Percentiles rank a stretch among this genome's conserved stretches.
These are phyloP conservation scores for Penicillium salamii DNA, from an alignment of 495 filamentous ascomycete species.

Conservation along the genomic window DNA sequence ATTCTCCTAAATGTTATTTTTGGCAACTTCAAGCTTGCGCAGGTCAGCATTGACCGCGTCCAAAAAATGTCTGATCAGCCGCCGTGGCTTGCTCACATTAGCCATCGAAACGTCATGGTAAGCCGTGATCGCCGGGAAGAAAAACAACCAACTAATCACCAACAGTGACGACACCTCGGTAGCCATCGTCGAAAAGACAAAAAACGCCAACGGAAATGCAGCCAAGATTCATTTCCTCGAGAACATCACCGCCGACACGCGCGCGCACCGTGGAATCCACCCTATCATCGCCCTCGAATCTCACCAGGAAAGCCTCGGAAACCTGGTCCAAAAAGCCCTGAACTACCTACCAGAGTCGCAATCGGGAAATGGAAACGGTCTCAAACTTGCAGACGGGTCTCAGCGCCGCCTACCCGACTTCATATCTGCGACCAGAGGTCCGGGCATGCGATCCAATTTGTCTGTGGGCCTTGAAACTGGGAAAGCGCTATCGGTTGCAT, in stretches of 20 bases:
- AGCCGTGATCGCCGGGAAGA: constrained; percentile 1
- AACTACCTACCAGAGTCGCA: constrained; percentile 44
- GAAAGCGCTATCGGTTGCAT: constrained; percentile 82
- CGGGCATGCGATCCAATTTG: constrained; percentile 78
- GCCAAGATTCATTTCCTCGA: constrained; percentile 72
- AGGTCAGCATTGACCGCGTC: constrained; percentile 10
- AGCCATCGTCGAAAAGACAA: constrained; percentile 67
- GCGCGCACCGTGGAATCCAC: constrained; percentile 69
- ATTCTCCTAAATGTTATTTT: constrained; percentile 28
- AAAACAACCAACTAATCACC: constrained; percentile 8
- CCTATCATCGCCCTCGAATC: constrained; percentile 69
- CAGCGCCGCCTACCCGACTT: constrained; percentile 66
- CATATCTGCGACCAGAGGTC: constrained; percentile 81
- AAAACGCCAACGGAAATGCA: constrained; percentile 15
- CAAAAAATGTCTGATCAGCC: constrained; percentile 9
- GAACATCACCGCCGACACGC: constrained; percentile 77
- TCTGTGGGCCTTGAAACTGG: constrained; percentile 76
- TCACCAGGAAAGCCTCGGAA: constrained; percentile 66
- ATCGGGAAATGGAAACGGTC: constrained; percentile 8
- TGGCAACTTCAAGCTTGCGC: constrained; percentile 22
- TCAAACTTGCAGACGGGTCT: constrained; percentile 23
- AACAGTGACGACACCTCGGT: constrained; percentile 89
- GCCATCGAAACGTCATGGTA: constrained; percentile 93
- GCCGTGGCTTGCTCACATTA: constrained; percentile 62
- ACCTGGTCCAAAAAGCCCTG: constrained; percentile 64